Evolutionary conservation across 1,284 basidiomycete species (phyloP), one percentile per base, ranked within the genome.

Genomic region (Ganoderma meredithae): DNA sequence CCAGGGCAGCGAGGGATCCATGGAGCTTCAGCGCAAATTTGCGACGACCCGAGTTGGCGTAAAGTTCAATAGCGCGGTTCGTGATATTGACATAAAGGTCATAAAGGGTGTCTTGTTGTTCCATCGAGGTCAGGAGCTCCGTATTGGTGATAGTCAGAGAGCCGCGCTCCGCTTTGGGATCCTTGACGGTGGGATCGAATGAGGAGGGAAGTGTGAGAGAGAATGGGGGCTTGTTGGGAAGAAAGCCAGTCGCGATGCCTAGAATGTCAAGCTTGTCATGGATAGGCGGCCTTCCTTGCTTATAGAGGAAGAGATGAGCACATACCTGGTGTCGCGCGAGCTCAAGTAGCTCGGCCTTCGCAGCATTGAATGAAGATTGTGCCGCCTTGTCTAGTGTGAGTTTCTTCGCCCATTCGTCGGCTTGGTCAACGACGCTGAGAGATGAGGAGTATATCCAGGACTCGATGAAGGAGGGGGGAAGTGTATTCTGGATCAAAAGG

Each of bases 371-470:
- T 56, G 82, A 82, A 66, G 80, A 81, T 60, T 85, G 79, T 17
- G 83, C 76, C 8, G 80, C 60, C 6, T 83, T 81, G 59, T 88
- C 85, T 49, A 88, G 76, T 27, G 83, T 80, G 31, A 82, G 75
- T 0, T 79, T 73, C 19, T 80, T 79, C 52, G 88, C 86, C 95
- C 95, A 97, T 4, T 83, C 81, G 75, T 96, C 93, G 74, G 93
- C 95, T 74, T 93, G 91, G 22, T 95, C 91, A 15, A 97, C 90
- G 53, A 94, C 90, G 74, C 94, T 95, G 64, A 97, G 83, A 27
- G 95, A 92, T 0, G 96, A 95, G 12, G 94, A 95, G 79, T 96
- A 99, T 27, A 89, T 93, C 97, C 98, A 99, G 0, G 94, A 93
- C 78, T 98, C 95, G 49, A 98, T 85, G 76, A 98, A 98, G 75